Percentiles rank a stretch among this genome's conserved stretches.
phyloP scores from a whole-genome alignment of 441 rosid genomes.

The Francoa sonchifolia region DNA sequence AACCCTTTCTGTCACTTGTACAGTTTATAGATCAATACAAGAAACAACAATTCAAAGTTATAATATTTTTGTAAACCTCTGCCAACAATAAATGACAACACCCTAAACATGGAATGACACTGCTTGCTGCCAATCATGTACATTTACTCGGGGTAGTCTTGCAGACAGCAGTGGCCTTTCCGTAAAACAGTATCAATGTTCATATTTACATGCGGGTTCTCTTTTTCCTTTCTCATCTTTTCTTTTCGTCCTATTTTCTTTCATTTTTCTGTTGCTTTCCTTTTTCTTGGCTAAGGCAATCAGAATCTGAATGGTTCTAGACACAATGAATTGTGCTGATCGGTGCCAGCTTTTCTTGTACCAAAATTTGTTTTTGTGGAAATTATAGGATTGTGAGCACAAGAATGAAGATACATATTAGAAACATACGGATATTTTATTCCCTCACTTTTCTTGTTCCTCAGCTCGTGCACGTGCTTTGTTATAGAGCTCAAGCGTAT shows the following conservation, averaged over 20 bases:
- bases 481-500: conserved; percentile 49
- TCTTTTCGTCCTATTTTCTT: conserved; percentile 11
- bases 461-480: conserved; percentile 34
- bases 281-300: conserved; percentile 6
- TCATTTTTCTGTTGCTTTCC: conserved; percentile 9
- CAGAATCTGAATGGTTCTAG: conserved; percentile 12
- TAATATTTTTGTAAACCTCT: conserved; percentile 8
- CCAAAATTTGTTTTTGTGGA: conserved; percentile 11
- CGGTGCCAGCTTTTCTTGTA: conserved; percentile 14
- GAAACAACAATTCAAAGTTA: conserved; percentile 14
- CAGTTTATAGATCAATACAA: conserved; percentile 20
- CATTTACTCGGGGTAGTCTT: too few relatives aligned
- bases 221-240: conserved; percentile 9
- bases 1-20: conserved; percentile 11
- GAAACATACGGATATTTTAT: background rate
- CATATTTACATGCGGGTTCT: too few relatives aligned
- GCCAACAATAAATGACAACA: background rate
- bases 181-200: too few relatives aligned
- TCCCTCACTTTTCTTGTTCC: conserved; percentile 32
- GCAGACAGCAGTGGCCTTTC: too few relatives aligned
- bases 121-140: conserved; percentile 18
- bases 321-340: conserved; percentile 12
- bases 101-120: too few relatives aligned
- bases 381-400: conserved; percentile 11
- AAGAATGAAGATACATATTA: conserved; percentile 7